Evolutionary conservation across 108 stramenopile species (phyloP).

Genomic region (Conticribra guillardii): DNA sequence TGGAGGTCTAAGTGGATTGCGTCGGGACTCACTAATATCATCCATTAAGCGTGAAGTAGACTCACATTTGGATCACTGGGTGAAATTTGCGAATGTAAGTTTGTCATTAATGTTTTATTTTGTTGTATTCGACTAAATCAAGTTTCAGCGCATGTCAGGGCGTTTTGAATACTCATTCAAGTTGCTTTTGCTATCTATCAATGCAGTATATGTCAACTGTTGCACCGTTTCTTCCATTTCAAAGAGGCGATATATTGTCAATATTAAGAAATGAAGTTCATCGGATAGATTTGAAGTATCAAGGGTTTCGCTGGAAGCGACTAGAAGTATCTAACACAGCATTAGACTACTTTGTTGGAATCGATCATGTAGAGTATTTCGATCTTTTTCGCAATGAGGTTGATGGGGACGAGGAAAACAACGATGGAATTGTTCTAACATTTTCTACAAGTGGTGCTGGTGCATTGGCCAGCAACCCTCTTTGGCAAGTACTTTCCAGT

Average conservation of each 20-base stretch:
- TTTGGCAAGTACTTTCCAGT: conserved; percentile 13
- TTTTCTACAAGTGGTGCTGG: conserved; percentile 34
- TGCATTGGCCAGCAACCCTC: conserved; percentile 22
- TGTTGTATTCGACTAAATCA: background rate
- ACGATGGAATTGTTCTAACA: background rate
- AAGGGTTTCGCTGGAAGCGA: conserved; percentile 30
- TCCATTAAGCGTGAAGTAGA: conserved; percentile 33
- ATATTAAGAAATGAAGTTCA: conserved; percentile 26
- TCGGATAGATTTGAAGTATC: conserved; percentile 16
- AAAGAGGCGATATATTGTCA: conserved; percentile 33
- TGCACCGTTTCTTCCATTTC: conserved; percentile 45
- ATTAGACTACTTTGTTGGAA: conserved; percentile 21
- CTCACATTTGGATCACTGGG: conserved; percentile 22
- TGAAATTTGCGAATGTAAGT: conserved; percentile 30
- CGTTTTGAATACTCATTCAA: background rate
- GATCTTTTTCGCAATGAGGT: conserved; percentile 21
- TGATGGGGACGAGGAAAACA: background rate
- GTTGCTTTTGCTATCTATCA: conserved; percentile 7
- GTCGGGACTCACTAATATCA: conserved; percentile 23
- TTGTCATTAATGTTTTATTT: background rate
- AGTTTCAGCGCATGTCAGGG: background rate
- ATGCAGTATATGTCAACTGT: conserved; percentile 29
- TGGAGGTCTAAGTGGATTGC: conserved; percentile 15
- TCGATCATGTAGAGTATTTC: conserved; percentile 41
- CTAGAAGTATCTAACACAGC: conserved; percentile 39